Conservation (phyloP, 2,329 filamentous ascomycete species). For the Colletotrichum orchidophilum region DNA sequence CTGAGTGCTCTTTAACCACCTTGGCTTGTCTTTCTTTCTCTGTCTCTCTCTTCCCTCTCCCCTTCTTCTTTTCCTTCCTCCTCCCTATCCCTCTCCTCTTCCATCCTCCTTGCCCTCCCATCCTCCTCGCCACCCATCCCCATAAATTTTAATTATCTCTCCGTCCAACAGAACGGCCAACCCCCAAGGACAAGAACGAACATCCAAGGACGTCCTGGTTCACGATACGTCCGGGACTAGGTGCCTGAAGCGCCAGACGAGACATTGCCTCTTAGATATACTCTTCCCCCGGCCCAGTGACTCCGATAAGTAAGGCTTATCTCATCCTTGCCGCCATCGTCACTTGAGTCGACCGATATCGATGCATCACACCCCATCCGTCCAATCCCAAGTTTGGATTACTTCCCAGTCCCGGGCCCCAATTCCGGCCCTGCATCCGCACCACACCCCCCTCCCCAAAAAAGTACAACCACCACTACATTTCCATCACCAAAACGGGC, state of each 20-base stretch:
- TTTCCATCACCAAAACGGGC: constrained; percentile 34
- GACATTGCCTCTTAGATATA: constrained; percentile 30
- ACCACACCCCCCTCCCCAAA: not conserved
- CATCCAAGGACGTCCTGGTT: not conserved
- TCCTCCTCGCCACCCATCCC: constrained; percentile 23
- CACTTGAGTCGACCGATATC: constrained; percentile 50
- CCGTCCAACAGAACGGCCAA: constrained; percentile 5
- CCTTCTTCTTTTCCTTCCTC: constrained; percentile 7
- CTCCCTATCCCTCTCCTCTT: constrained; percentile 11
- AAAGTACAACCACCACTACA: constrained; percentile 16
- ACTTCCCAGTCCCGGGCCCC: constrained; percentile 25
- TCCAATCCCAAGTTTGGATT: constrained; percentile 30
- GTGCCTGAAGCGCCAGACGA: constrained; percentile 11
- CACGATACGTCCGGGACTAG: constrained; percentile 12
- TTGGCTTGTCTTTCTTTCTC: not conserved
- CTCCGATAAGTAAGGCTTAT: constrained; percentile 67
- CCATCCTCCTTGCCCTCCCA: constrained; percentile 4
- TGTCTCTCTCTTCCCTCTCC: not conserved
- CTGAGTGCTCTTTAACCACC: constrained; percentile 5
- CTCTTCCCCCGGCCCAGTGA: constrained; percentile 54
- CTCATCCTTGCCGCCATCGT: constrained; percentile 63
- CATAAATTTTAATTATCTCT: not conserved
- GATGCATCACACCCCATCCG: constrained; percentile 31
- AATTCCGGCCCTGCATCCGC: constrained; percentile 24
- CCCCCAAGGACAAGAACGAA: not conserved